Conservation (phyloP, 352 stramenopile genomes). For the Elongisporangium undulatum region DNA sequence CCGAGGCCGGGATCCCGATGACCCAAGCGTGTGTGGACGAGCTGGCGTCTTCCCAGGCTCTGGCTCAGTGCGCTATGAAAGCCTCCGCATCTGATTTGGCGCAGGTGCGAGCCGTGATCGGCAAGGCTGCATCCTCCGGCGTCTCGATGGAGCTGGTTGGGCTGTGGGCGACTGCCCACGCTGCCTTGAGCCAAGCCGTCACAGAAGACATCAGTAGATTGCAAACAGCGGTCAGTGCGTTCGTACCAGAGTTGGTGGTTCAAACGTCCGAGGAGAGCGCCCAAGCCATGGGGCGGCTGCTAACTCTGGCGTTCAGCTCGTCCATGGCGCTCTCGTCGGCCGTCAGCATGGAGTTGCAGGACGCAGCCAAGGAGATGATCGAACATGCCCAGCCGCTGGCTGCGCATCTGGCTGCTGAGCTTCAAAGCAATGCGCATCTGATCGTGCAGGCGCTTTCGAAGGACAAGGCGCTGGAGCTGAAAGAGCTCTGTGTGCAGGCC, state of each 20-base stretch:
- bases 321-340: conserved; percentile 18
- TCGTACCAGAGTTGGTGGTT: conserved; percentile 3
- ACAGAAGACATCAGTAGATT: conserved; percentile 11
- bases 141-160: conserved; percentile 19
- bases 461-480: conserved; percentile 11
- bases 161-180: conserved; percentile 24
- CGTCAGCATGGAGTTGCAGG: conserved; percentile 21
- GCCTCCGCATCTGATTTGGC: conserved; percentile 6
- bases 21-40: neutral
- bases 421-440: conserved; percentile 5
- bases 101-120: conserved; percentile 18
- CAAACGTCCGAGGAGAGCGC: conserved; percentile 13
- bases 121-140: conserved; percentile 7
- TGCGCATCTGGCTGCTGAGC: conserved; percentile 4
- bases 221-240: neutral
- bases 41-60: neutral
- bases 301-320: conserved; percentile 16
- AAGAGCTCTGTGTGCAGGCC: conserved; percentile 4
- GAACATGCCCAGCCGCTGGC: conserved; percentile 11
- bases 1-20: neutral
- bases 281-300: conserved; percentile 13
- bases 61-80: neutral
- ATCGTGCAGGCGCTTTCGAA: conserved; percentile 9
- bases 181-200: conserved; percentile 15
- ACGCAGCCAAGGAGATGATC: conserved; percentile 19